Conservation (phyloP, 306 rosid species). For the Canavalia gladiata region DNA sequence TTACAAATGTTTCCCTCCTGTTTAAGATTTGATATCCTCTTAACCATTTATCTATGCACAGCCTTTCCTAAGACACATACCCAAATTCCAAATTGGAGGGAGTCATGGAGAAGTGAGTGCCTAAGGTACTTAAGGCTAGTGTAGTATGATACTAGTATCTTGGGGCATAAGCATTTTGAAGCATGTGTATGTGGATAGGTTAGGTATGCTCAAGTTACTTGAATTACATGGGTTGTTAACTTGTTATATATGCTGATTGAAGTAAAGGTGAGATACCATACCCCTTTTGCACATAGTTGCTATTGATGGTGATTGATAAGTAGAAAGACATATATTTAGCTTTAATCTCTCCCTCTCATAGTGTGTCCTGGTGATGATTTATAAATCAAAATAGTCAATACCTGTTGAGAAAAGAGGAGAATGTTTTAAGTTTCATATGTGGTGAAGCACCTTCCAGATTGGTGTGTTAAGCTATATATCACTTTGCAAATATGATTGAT, state of each 20-base stretch:
- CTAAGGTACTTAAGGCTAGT: neutral
- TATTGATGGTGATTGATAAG: neutral
- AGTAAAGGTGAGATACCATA: conserved; percentile 12
- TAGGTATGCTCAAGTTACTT: conserved; percentile 1
- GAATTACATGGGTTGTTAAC: conserved; percentile 9
- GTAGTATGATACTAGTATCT: neutral
- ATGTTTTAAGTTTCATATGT: conserved; percentile 38
- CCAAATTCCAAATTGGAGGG: conserved; percentile 8
- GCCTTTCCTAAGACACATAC: neutral
- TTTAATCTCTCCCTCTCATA: neutral
- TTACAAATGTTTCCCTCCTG: neutral
- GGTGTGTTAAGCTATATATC: conserved; percentile 4
- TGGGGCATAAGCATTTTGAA: conserved; percentile 20
- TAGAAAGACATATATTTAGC: conserved; percentile 24
- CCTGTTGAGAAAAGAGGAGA: conserved; percentile 25
- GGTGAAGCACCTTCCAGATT: conserved; percentile 35
- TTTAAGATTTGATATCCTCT: neutral
- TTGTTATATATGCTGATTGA: conserved; percentile 17
- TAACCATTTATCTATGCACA: neutral
- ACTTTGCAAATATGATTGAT: conserved; percentile 36
- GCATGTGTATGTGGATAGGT: conserved; percentile 15
- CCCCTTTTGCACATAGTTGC: conserved; percentile 15
- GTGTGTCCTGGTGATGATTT: neutral
- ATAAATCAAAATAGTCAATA: conserved; percentile 3
- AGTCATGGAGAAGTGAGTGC: conserved; percentile 1